A percentile compares a stretch with the other conserved stretches of the same genome.
Conservation (phyloP, 2,329 filamentous ascomycete genomes). For the Neofusicoccum sp. region DNA sequence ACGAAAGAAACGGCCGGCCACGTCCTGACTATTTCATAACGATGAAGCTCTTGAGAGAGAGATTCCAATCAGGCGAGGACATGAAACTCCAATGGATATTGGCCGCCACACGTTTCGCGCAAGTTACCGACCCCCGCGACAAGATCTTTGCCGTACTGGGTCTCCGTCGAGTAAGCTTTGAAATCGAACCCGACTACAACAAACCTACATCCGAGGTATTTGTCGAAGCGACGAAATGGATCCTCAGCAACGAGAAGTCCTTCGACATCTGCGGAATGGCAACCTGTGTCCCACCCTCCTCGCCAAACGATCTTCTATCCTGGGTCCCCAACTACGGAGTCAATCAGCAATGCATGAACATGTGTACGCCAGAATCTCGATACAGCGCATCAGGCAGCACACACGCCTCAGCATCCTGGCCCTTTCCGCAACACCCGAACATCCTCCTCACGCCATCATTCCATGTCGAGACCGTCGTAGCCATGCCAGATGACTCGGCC, state of each 20-base stretch:
- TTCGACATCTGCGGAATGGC: constrained; percentile 23
- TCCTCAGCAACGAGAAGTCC: constrained; percentile 21
- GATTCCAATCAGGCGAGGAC: neutral
- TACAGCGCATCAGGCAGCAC: neutral
- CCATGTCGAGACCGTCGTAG: neutral
- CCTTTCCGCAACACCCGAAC: neutral
- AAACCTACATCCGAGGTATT: constrained; percentile 20
- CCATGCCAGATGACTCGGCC: neutral
- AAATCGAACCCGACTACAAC: constrained; percentile 21
- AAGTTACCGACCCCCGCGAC: constrained; percentile 20
- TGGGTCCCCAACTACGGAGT: constrained; percentile 24
- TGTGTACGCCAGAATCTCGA: neutral
- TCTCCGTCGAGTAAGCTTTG: constrained; percentile 12
- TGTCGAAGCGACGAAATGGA: constrained; percentile 21
- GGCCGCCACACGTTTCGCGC: neutral
- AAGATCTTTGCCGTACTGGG: constrained; percentile 25
- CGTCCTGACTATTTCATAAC: too few relatives aligned
- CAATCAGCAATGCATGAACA: neutral
- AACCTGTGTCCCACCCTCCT: constrained; percentile 20
- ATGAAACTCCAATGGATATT: neutral
- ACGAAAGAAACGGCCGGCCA: too few relatives aligned
- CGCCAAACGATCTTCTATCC: constrained; percentile 19
- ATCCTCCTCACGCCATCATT: neutral
- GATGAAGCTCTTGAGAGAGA: too few relatives aligned
- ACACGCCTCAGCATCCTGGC: neutral